A percentile compares a stretch with the other conserved stretches of the same genome.
Evolutionary conservation across 208 protist species (phyloP).

Genomic region (Kentomonas sorsogonicus): DNA sequence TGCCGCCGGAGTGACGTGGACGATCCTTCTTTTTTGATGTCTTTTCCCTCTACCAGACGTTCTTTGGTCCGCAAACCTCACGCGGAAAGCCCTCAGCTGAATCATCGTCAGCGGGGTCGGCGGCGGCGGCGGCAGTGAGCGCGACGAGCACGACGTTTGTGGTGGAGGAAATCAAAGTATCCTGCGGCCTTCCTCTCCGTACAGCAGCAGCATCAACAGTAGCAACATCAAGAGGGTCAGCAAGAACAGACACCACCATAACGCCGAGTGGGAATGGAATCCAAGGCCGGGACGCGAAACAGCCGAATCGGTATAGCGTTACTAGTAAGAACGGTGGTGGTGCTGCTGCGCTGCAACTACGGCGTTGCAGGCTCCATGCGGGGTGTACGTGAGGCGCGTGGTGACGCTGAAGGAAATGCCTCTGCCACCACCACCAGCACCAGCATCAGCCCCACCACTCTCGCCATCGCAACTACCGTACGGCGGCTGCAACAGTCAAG

Average conservation of each 20-base stretch:
- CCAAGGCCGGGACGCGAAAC: no score
- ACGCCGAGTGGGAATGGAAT: no score
- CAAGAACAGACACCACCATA: background rate
- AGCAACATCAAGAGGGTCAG: background rate
- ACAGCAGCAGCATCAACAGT: no score
- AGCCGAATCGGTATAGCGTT: no score
- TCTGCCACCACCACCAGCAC: conserved; percentile 13
- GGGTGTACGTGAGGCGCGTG: conserved; percentile 56
- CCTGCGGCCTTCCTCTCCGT: conserved; percentile 15
- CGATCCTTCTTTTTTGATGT: conserved; percentile 65
- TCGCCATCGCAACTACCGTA: no score
- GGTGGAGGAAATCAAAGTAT: no score
- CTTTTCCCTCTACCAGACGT: conserved; percentile 21
- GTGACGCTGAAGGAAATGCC: conserved; percentile 44
- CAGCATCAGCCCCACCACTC: no score
- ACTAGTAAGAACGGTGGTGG: no score
- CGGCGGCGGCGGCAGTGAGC: conserved; percentile 24
- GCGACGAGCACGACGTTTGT: conserved; percentile 40
- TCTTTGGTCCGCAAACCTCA: background rate
- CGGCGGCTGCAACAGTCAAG: no score
- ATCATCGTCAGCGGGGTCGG: background rate
- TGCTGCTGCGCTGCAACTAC: no score
- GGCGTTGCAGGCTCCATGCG: no score
- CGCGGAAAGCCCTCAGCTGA: background rate
- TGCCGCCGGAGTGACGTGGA: conserved; percentile 24